phyloP scores from a whole-genome alignment of 495 filamentous ascomycete species.

The Tuber umbilicatum region DNA sequence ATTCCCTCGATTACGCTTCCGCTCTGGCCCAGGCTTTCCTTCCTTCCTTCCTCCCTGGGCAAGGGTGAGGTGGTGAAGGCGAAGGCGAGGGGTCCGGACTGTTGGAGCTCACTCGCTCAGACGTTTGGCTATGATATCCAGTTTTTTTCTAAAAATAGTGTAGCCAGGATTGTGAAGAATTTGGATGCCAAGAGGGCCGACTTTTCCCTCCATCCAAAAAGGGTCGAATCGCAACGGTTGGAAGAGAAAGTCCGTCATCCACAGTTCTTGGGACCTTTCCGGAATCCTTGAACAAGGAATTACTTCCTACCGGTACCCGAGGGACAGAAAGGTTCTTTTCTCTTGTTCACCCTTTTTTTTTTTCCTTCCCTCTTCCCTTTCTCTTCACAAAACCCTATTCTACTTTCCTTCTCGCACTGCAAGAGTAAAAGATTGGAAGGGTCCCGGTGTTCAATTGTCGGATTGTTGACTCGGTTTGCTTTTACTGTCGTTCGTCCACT shows the following conservation, averaged over 20 bases:
- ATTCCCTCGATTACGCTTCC: neutral
- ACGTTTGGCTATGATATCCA: neutral
- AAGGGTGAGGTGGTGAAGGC: neutral
- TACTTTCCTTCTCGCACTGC: neutral
- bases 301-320: neutral
- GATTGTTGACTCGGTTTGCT: neutral
- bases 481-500: neutral
- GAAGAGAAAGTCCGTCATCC: neutral
- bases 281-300: neutral
- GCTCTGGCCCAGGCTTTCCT: neutral
- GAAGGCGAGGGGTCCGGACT: neutral
- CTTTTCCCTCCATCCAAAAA: neutral
- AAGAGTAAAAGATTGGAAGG: neutral
- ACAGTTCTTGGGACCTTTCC: neutral
- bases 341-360: neutral
- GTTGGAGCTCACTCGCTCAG: neutral
- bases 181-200: neutral
- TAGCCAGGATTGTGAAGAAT: neutral
- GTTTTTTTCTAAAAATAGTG: slow-evolving; percentile 1
- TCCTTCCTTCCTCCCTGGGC: neutral
- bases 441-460: neutral
- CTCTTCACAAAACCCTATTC: neutral
- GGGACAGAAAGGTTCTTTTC: neutral
- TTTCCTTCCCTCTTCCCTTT: neutral
- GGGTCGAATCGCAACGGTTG: neutral